Conservation (phyloP, 129 eudicot species). For the Flaveria robusta region DNA sequence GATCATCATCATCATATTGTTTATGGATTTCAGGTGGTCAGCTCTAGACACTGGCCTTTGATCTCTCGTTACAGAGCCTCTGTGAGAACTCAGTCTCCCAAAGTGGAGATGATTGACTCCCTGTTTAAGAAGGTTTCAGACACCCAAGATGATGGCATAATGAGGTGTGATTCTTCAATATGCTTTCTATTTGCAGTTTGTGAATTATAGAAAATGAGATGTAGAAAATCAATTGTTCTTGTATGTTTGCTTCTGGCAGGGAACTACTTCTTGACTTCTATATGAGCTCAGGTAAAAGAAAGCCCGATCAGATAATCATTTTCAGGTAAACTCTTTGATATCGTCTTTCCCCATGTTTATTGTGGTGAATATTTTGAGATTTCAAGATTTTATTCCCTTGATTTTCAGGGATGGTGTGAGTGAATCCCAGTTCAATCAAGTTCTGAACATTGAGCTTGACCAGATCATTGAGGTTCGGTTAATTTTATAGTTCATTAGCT, state of each 20-base stretch:
- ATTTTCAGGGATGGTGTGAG: constrained; percentile 78
- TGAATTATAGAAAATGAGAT: background rate
- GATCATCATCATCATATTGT: background rate
- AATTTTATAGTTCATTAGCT: background rate
- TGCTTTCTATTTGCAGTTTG: background rate
- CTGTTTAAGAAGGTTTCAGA: constrained; percentile 63
- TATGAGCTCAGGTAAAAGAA: constrained; percentile 60
- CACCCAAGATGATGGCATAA: constrained; percentile 61
- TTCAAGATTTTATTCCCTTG: background rate
- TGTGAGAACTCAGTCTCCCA: constrained; percentile 77
- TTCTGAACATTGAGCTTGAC: constrained; percentile 71
- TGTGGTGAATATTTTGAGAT: background rate
- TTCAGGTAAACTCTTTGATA: constrained; percentile 54
- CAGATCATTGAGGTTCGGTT: constrained; percentile 81
- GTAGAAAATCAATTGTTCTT: background rate
- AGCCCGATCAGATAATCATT: constrained; percentile 84
- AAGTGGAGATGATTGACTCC: constrained; percentile 78
- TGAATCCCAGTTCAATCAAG: constrained; percentile 81
- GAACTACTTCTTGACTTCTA: constrained; percentile 74
- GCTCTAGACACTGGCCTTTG: constrained; percentile 84
- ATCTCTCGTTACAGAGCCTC: constrained; percentile 87
- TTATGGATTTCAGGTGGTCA: constrained; percentile 60
- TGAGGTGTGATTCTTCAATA: constrained; percentile 48
- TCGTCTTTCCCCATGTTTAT: background rate
- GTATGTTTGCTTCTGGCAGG: constrained; percentile 34